Evolutionary conservation across 2,329 filamentous ascomycete genomes (phyloP), one percentile per base, ranked within the genome.

Genomic region (Mariannaea sp.): DNA sequence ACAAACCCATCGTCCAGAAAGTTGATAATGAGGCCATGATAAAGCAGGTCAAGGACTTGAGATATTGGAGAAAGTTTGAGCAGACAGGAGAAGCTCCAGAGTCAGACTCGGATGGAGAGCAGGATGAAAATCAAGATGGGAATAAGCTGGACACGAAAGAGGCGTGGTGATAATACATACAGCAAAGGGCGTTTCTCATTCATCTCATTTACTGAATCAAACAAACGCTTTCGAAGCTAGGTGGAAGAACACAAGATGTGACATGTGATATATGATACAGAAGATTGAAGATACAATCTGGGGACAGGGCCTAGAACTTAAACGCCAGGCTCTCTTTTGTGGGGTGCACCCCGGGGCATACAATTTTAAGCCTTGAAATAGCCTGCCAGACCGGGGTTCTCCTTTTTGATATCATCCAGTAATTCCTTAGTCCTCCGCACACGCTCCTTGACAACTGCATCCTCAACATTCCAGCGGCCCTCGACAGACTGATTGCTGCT

Each of bases 401-500:
- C 75, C 24, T 72, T 70, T 56, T 71, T 68, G 2, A 79, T 55
- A 29, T 81, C 77, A 36, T 84, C 80, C 42, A 84, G 58, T 17
- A 85, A 56, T 55, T 83, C 80, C 61, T 72, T 72, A 2, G 80
- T 81, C 59, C 81, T 71, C 54, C 75, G 73, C 49, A 73, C 73
- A 44, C 82, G 70, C 59, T 84, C 82, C 59, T 71, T 69, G 16
- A 84, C 78, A 2, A 84, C 81, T 32, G 75, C 74, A 56, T 79
- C 73, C 66, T 85, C 82, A 0, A 81, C 80, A 7, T 72, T 72
- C 81, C 82, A 84, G 20, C 81, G 71, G 5, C 75, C 76, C 20
- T 75, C 71, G 9, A 49, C 43, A 7, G 76, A 73, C 35, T 65
- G 64, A 9, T 68, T 66, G 30, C 65, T 60, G 26, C 65, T 70